Percentiles rank a stretch among this genome's conserved stretches.
Conservation (phyloP, 1,139 yeast species). For the Nakaseomyces uthaithaninus region DNA sequence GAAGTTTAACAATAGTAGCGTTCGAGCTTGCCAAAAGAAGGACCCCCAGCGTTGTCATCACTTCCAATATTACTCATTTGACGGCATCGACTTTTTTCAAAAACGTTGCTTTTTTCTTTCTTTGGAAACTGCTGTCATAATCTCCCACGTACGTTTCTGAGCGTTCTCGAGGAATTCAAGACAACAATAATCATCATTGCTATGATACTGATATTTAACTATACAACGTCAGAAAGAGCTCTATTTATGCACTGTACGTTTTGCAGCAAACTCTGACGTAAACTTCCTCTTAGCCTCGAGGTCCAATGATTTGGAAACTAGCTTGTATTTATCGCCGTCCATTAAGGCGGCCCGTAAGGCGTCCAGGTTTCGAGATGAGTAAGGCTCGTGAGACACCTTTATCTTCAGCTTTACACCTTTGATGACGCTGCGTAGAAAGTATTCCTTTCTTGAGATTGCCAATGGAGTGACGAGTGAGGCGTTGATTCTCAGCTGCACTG, state of each 20-base stretch:
- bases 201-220: not conserved
- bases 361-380: constrained; percentile 19
- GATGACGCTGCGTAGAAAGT: constrained; percentile 17
- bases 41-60: no score
- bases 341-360: constrained; percentile 33
- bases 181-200: no score
- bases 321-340: constrained; percentile 36
- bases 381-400: constrained; percentile 27
- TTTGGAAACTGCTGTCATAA: no score
- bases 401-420: constrained; percentile 21
- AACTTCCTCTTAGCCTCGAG: constrained; percentile 31
- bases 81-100: no score
- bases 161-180: no score
- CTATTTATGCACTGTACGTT: constrained; percentile 1
- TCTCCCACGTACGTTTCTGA: no score
- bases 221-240: no score
- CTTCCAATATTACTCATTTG: no score
- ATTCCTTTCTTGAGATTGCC: constrained; percentile 13
- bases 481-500: constrained; percentile 39
- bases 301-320: constrained; percentile 33
- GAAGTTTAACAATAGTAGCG: no score
- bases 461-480: constrained; percentile 35
- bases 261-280: constrained; percentile 23
- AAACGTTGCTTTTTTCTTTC: no score
- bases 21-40: not conserved